Evolutionary conservation across 2,329 filamentous ascomycete species (phyloP), one percentile per base, ranked within the genome.

Genomic region (Paramyrothecium sp.): DNA sequence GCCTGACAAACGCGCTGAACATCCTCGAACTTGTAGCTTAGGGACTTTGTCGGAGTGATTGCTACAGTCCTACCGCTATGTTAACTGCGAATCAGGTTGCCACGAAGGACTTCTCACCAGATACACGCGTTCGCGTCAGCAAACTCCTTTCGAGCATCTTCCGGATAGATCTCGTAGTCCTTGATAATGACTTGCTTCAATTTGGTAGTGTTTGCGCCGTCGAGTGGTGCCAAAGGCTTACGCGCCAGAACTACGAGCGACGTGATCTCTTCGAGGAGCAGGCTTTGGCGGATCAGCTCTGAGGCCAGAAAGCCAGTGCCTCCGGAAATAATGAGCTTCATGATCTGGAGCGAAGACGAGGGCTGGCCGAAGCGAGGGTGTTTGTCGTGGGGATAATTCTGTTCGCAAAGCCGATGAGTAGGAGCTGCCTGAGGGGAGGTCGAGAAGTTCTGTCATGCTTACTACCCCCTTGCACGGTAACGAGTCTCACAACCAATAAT

Each of bases 261-360:
- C 11, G 51, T 54, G 30, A 54, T 54, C 20, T 54, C 33, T 7
- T 19, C 17, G n/a, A 38, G 17, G 12, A 7, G 19, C 19, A 54
- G 34, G 33, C 51, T 44, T 26, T 54, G 51, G 19, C 51, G 51
- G 4, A 54, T 54, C n/a, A 54, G 26, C 34, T 54, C 51, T 11
- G 26, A 41, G 7, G 51, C 51, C 13, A 54, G 26, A n/a, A 44
- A 54, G 19, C 51, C 51, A 22, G 17, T 54, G 7, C 17, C 51
- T 20, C 51, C 51, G 22, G 51, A 33, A 19, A 54, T 54, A 26
- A 54, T 54, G 51, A 54, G 51, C 51, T 54, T 54, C 51, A 54
- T 54, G 51, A 47, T 47, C 3, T 44, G 38, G 19, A 22, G 47
- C 47, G 22, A 50, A 19, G 5, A 44, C 33, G 33, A 10, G 33